Evolutionary conservation across 2,329 filamentous ascomycete genomes (phyloP).

Genomic region (Zalaria obscura): DNA sequence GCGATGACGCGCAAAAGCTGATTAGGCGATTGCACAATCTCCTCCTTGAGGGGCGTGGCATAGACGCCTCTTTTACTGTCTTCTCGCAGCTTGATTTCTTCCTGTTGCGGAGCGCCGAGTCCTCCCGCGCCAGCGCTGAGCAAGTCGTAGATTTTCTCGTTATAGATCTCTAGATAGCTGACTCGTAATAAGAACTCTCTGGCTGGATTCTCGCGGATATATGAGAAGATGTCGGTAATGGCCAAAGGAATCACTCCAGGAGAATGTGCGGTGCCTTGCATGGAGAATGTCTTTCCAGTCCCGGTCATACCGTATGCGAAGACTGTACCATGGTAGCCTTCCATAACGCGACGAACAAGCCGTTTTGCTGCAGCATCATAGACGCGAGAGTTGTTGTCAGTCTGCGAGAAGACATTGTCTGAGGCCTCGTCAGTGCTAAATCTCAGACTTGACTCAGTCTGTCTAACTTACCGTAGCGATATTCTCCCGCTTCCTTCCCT

Average conservation of each 20-base stretch:
- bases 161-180: slow-evolving; percentile 98
- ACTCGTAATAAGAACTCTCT: slow-evolving; percentile 89
- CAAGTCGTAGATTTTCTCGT: slow-evolving; percentile 91
- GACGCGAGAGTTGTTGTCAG: slow-evolving; percentile 87
- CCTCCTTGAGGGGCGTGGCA: slow-evolving; percentile 88
- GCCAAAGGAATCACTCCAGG: slow-evolving; percentile 94
- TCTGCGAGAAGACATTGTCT: slow-evolving; percentile 94
- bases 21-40: slow-evolving; percentile 96
- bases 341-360: slow-evolving; percentile 91
- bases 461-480: slow-evolving; percentile 61
- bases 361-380: slow-evolving; percentile 92
- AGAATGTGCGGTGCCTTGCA: slow-evolving; percentile 93
- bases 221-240: slow-evolving; percentile 98
- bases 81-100: slow-evolving; percentile 94
- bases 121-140: slow-evolving; percentile 53
- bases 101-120: slow-evolving; percentile 46
- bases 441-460: background rate
- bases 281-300: slow-evolving; percentile 97
- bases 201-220: slow-evolving; percentile 91
- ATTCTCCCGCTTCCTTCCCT: slow-evolving; percentile 83
- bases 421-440: background rate
- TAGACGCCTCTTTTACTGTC: slow-evolving; percentile 95
- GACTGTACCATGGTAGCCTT: slow-evolving; percentile 95
- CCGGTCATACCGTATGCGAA: slow-evolving; percentile 99
- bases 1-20: slow-evolving; percentile 91